Conservation (phyloP, 2,329 filamentous ascomycete genomes). For the Emergomyces orientalis region DNA sequence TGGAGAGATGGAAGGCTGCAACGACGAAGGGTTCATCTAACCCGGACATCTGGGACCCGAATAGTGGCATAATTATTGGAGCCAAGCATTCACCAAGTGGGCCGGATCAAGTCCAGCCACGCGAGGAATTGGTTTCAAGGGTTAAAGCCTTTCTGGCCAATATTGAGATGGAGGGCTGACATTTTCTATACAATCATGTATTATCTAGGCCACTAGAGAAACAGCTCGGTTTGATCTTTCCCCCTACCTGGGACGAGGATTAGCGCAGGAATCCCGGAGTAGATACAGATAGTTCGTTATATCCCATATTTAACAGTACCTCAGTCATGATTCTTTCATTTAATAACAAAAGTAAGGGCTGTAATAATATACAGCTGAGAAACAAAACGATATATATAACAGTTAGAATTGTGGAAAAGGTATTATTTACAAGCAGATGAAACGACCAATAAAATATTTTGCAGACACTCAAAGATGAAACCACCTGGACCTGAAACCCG, state of each 20-base stretch:
- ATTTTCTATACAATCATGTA: background rate
- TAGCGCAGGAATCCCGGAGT: background rate
- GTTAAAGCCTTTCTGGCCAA: constrained; percentile 28
- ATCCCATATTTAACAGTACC: background rate
- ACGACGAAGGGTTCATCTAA: constrained; percentile 26
- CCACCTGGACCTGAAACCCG: background rate
- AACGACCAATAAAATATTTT: background rate
- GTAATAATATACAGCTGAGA: background rate
- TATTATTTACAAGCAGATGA: constrained; percentile 6
- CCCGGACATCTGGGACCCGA: constrained; percentile 38
- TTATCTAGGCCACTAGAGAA: background rate
- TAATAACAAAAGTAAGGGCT: background rate
- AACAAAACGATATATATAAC: background rate
- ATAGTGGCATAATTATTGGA: constrained; percentile 40
- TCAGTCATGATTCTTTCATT: background rate
- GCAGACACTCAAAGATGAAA: background rate
- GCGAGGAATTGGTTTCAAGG: constrained; percentile 26
- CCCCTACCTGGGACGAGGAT: background rate
- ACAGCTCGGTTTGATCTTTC: background rate
- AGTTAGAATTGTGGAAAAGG: background rate
- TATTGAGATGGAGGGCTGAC: constrained; percentile 16
- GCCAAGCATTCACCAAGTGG: constrained; percentile 43
- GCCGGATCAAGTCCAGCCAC: constrained; percentile 39
- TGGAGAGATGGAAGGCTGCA: constrained; percentile 37
- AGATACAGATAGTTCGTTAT: background rate